A percentile compares a stretch with the other conserved stretches of the same genome.
Conservation (phyloP, 768 basidiomycete genomes). For the Leccinum obscurum region DNA sequence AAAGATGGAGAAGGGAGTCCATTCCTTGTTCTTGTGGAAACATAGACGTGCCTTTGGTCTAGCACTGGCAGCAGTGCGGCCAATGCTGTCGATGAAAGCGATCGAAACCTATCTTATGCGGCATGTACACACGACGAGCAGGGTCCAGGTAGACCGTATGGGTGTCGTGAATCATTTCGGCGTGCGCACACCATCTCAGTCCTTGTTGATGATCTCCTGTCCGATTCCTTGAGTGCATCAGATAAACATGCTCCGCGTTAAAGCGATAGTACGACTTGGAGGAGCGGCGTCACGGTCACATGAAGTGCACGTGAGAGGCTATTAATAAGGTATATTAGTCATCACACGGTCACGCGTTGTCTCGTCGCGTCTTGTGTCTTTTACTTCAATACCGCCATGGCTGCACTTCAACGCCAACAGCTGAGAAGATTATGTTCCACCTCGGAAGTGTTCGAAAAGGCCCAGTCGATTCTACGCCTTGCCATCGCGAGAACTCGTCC, state of each 20-base stretch:
- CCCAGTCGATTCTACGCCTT: constrained; percentile 23
- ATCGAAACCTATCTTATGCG: not conserved
- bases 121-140: constrained; percentile 1
- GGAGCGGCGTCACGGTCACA: too few relatives aligned
- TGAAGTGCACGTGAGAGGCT: too few relatives aligned
- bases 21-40: not conserved
- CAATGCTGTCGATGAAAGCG: constrained; percentile 1
- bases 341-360: not conserved
- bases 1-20: not conserved
- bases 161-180: constrained; percentile 5
- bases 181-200: constrained; percentile 1
- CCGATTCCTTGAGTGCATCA: too few relatives aligned
- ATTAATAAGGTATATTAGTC: too few relatives aligned
- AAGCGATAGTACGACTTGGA: too few relatives aligned
- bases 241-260: too few relatives aligned
- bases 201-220: constrained; percentile 6
- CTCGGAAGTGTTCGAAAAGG: constrained; percentile 23
- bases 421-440: not conserved
- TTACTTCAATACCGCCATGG: not conserved
- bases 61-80: constrained; percentile 4
- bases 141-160: constrained; percentile 4
- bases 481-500: constrained; percentile 26
- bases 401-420: not conserved
- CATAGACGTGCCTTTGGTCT: constrained; percentile 5
- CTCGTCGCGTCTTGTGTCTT: not conserved